phyloP scores from a whole-genome alignment of 495 filamentous ascomycete genomes.

The Pseudomonodictys pantanalensis region DNA sequence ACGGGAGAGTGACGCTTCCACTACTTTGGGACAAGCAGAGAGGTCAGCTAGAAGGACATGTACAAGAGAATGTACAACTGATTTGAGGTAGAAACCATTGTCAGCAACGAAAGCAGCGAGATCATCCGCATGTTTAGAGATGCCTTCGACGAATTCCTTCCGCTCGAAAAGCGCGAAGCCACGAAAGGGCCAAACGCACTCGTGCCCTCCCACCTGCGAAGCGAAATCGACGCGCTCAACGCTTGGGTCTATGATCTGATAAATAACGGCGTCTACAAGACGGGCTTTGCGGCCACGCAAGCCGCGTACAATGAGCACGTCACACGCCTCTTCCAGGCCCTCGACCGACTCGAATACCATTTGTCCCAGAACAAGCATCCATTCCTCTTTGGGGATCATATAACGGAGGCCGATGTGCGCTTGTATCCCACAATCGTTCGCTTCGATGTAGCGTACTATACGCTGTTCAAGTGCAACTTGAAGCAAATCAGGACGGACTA shows the following conservation, averaged over 20 bases:
- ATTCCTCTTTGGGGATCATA: constrained; percentile 63
- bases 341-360: constrained; percentile 70
- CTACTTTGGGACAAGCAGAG: constrained; percentile 62
- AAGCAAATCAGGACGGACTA: constrained; percentile 69
- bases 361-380: constrained; percentile 52
- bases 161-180: constrained; percentile 43
- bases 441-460: constrained; percentile 84
- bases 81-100: constrained; percentile 36
- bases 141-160: constrained; percentile 56
- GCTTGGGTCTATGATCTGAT: constrained; percentile 64
- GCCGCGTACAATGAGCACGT: constrained; percentile 72
- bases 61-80: not conserved
- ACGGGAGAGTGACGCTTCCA: constrained; percentile 61
- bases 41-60: not conserved
- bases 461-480: constrained; percentile 90
- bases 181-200: constrained; percentile 50
- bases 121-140: constrained; percentile 42
- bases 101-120: constrained; percentile 42
- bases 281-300: constrained; percentile 67
- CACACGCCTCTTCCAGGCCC: constrained; percentile 61
- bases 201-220: constrained; percentile 54
- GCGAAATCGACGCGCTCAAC: constrained; percentile 60
- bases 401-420: constrained; percentile 80
- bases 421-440: constrained; percentile 78
- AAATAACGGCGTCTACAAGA: constrained; percentile 72